Percentiles rank a stretch among this genome's conserved stretches.
phyloP scores from a whole-genome alignment of 2,329 filamentous ascomycete genomes.

The Phaeosphaeriaceae sp. region DNA sequence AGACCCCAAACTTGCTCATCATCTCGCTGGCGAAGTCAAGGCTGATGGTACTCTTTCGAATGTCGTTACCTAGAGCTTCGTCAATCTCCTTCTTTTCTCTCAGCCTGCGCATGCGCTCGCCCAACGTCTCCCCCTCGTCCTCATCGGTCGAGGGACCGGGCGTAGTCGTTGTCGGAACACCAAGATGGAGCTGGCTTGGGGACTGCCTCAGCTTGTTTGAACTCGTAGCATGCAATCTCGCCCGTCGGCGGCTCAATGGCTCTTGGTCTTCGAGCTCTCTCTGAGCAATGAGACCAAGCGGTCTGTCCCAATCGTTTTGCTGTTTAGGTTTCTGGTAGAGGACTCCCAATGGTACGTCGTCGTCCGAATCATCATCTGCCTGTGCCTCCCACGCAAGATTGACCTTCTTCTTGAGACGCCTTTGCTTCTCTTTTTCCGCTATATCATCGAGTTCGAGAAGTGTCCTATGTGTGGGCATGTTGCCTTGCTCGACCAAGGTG shows the following conservation, averaged over 20 bases:
- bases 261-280: conserved; percentile 92
- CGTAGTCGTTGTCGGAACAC: conserved; percentile 34
- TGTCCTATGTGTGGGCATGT: conserved; percentile 73
- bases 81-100: conserved; percentile 63
- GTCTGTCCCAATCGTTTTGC: conserved; percentile 61
- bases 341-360: conserved; percentile 88
- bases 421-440: conserved; percentile 79
- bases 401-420: conserved; percentile 76
- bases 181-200: conserved; percentile 33
- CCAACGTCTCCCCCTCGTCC: conserved; percentile 69
- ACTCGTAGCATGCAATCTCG: conserved; percentile 71
- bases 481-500: conserved; percentile 72
- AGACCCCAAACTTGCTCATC: conserved; percentile 55
- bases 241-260: conserved; percentile 78
- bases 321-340: conserved; percentile 64
- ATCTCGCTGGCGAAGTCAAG: conserved; percentile 73
- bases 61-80: conserved; percentile 48
- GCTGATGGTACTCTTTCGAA: conserved; percentile 62
- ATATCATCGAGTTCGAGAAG: conserved; percentile 90
- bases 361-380: conserved; percentile 59
- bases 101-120: conserved; percentile 69
- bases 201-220: conserved; percentile 47
- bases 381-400: conserved; percentile 90
- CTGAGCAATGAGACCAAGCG: conserved; percentile 78
- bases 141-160: conserved; percentile 39